Conservation (phyloP, 768 basidiomycete species). For the Rhodotorula toruloides region DNA sequence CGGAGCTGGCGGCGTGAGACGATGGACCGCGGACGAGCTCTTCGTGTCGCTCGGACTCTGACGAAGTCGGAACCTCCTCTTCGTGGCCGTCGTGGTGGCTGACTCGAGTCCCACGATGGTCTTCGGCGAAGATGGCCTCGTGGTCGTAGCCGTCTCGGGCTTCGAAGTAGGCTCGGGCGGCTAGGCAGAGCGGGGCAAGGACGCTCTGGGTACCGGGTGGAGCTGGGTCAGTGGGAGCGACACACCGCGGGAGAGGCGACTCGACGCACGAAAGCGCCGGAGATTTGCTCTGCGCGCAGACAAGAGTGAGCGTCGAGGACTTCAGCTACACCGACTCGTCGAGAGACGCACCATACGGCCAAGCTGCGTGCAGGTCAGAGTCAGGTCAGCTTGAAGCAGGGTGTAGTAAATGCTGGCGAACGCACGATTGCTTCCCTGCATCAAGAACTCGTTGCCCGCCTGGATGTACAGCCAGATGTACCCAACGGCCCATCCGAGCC, state of each 20-base stretch:
- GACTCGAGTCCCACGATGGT: background rate
- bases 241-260: too few species aligned
- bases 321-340: background rate
- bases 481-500: background rate
- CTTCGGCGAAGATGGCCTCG: background rate
- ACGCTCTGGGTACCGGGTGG: background rate
- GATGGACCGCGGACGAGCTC: background rate
- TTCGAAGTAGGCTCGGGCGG: background rate
- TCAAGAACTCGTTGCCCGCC: background rate
- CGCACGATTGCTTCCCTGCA: conserved; percentile 3
- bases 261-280: background rate
- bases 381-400: too few species aligned
- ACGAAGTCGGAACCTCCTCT: too few species aligned
- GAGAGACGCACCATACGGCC: conserved; percentile 9
- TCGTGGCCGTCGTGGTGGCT: background rate
- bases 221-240: background rate
- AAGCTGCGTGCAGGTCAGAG: too few species aligned
- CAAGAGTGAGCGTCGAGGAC: too few species aligned
- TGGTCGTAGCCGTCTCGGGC: background rate
- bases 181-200: conserved; percentile 5
- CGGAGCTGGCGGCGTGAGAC: background rate
- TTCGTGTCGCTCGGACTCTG: too few species aligned
- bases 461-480: background rate
- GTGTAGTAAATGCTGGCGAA: too few species aligned
- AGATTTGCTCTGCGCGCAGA: conserved; percentile 3